These are phyloP conservation scores for Trichoderma orchidacearum DNA, from an alignment of 495 filamentous ascomycete genomes.

Conservation along the genomic window DNA sequence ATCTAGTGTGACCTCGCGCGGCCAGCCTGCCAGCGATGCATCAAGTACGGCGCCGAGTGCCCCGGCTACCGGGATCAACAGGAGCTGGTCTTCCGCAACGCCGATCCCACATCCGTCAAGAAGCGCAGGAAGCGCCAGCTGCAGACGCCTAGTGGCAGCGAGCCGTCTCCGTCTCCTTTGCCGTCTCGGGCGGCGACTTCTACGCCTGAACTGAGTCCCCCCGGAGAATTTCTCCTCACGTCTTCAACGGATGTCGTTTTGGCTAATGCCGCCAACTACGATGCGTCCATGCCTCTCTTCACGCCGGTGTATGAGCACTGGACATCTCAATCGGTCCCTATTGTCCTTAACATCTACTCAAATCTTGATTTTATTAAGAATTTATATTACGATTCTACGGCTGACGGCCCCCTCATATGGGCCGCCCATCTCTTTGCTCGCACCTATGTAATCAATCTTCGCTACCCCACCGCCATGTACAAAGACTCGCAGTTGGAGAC, in stretches of 20 bases:
- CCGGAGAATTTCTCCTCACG: not conserved
- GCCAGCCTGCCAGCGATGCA: conserved; percentile 6
- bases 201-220: not conserved
- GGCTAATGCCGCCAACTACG: not conserved
- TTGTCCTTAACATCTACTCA: not conserved
- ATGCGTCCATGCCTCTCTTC: not conserved
- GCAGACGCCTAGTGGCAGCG: not conserved
- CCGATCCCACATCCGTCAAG: not conserved
- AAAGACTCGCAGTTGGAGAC: not conserved
- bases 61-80: conserved; percentile 6
- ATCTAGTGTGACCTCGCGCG: conserved; percentile 6
- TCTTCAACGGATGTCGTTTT: not conserved
- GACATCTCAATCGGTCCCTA: not conserved
- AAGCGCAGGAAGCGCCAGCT: not conserved
- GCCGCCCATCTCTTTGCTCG: conserved; percentile 2
- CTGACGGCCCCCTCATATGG: not conserved
- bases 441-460: conserved; percentile 1
- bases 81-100: conserved; percentile 5
- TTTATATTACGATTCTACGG: not conserved
- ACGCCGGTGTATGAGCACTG: not conserved
- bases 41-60: conserved; percentile 5
- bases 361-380: not conserved
- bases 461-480: not conserved
- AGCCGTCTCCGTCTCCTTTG: not conserved
- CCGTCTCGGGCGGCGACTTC: not conserved